Conservation (phyloP, 805 yeast species). For the Candida loeiensis region DNA sequence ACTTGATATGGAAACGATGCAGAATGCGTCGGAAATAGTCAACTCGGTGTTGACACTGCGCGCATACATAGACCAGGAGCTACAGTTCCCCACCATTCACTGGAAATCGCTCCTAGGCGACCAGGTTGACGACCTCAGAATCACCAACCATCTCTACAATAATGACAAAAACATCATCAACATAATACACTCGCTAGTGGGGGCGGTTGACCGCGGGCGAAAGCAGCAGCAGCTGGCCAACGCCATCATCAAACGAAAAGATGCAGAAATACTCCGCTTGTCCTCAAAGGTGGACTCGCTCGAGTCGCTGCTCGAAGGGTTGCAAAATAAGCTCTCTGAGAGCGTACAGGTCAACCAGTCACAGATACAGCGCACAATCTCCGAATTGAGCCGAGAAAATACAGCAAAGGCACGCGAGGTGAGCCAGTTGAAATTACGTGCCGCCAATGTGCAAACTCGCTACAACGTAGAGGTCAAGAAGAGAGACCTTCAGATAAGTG, state of each 20-base stretch:
- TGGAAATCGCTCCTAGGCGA: conserved; percentile 29
- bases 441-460: conserved; percentile 28
- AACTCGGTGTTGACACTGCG: conserved; percentile 33
- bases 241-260: conserved; percentile 26
- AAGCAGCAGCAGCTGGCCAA: conserved; percentile 30
- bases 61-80: conserved; percentile 31
- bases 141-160: conserved; percentile 29
- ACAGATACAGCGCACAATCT: conserved; percentile 6
- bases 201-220: conserved; percentile 29
- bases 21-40: conserved; percentile 35
- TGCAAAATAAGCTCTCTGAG: conserved; percentile 23
- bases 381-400: conserved; percentile 18
- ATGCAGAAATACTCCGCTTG: conserved; percentile 24
- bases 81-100: conserved; percentile 33
- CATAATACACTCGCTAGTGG: conserved; percentile 31
- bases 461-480: conserved; percentile 35
- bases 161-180: conserved; percentile 35
- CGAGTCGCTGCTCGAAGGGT: conserved; percentile 17
- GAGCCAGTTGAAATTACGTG: conserved; percentile 25
- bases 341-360: conserved; percentile 13
- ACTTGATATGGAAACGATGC: conserved; percentile 31
- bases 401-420: conserved; percentile 29
- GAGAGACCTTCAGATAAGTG: conserved; percentile 30
- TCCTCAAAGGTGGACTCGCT: conserved; percentile 19
- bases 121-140: conserved; percentile 21